A percentile compares a stretch with the other conserved stretches of the same genome.
Evolutionary conservation across 306 rosid species (phyloP).

Genomic region (Medicago lupulina): DNA sequence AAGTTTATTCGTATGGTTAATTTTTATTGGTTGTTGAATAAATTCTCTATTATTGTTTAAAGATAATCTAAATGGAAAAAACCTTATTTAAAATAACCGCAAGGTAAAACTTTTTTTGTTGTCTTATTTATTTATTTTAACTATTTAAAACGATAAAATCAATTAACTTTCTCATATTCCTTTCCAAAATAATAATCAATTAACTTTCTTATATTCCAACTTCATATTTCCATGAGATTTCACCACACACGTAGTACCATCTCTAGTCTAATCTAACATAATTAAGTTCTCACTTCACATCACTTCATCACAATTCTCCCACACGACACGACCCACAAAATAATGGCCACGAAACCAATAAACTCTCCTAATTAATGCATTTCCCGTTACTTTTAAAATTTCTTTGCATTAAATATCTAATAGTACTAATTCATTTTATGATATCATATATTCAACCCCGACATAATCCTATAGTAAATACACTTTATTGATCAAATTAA

Average conservation of each 20-base stretch:
- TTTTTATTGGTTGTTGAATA: no score
- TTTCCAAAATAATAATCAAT: no score
- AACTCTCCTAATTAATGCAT: not conserved
- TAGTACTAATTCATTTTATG: not conserved
- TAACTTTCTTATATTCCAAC: not conserved
- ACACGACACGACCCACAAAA: slow-evolving; percentile 11
- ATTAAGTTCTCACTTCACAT: slow-evolving; percentile 3
- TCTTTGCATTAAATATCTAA: not conserved
- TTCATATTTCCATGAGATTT: not conserved
- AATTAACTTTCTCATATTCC: no score
- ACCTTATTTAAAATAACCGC: no score
- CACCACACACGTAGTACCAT: not conserved
- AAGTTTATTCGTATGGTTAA: no score
- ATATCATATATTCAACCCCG: not conserved
- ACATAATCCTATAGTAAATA: not conserved
- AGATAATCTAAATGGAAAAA: no score
- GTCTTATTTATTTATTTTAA: no score
- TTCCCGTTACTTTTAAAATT: not conserved
- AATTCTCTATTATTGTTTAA: no score
- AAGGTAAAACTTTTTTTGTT: no score
- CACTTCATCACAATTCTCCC: slow-evolving; percentile 10
- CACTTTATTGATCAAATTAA: not conserved
- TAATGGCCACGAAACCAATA: not conserved
- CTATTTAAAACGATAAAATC: no score
- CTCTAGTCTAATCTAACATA: not conserved